Evolutionary conservation across 1,139 yeast species (phyloP).

Genomic region (Magnusiomyces sp.): DNA sequence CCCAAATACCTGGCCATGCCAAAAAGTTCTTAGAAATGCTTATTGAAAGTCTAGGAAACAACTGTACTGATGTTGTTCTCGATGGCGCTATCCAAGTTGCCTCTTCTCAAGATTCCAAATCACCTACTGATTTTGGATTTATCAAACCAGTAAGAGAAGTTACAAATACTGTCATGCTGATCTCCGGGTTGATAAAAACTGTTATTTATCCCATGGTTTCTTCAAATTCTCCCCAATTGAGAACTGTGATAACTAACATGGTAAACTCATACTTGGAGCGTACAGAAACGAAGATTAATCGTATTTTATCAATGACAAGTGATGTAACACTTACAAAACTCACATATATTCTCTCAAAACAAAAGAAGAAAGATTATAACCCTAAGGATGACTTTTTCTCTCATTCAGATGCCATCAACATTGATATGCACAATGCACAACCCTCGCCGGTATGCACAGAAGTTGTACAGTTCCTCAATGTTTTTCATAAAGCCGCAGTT

Average conservation of each 20-base stretch:
- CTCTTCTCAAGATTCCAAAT: conserved; percentile 33
- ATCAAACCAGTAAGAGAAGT: conserved; percentile 47
- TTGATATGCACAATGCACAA: conserved; percentile 44
- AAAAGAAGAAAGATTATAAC: conserved; percentile 52
- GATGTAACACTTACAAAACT: conserved; percentile 32
- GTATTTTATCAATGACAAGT: conserved; percentile 53
- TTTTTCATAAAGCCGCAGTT: conserved; percentile 29
- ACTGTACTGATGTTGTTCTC: conserved; percentile 63
- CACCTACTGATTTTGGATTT: conserved; percentile 38
- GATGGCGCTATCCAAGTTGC: conserved; percentile 52
- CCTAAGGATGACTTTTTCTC: conserved; percentile 33
- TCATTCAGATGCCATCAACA: conserved; percentile 23
- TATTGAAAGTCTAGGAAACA: conserved; percentile 60
- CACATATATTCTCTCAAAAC: conserved; percentile 44
- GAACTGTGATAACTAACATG: conserved; percentile 52
- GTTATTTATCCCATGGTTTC: conserved; percentile 61
- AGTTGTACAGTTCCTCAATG: conserved; percentile 46
- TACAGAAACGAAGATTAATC: conserved; percentile 62
- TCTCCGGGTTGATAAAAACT: conserved; percentile 64
- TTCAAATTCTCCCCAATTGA: conserved; percentile 41
- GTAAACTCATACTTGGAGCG: conserved; percentile 60
- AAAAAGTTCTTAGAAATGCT: conserved; percentile 60
- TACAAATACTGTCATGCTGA: conserved; percentile 54
- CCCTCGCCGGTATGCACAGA: conserved; percentile 52
- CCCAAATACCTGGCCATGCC: conserved; percentile 54